A percentile compares a stretch with the other conserved stretches of the same genome.
These are phyloP conservation scores for Tephrocybe sp. DNA, from an alignment of 768 basidiomycete species.

Conservation along the genomic window DNA sequence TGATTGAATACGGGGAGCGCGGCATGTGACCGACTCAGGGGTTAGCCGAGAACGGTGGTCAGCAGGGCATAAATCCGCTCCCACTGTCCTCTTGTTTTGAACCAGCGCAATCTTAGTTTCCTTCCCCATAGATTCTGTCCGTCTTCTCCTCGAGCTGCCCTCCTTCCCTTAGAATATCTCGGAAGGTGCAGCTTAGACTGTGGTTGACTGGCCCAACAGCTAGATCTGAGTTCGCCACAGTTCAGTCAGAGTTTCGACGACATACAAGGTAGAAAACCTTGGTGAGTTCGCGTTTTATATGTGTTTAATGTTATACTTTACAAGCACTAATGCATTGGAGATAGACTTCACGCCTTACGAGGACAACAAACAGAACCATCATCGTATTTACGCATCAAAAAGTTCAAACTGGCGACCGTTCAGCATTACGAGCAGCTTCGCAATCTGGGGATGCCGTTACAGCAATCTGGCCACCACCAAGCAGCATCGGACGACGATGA, in stretches of 20 bases:
- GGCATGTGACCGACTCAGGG: conserved; percentile 28
- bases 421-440: conserved; percentile 23
- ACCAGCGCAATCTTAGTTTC: conserved; percentile 16
- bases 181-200: conserved; percentile 13
- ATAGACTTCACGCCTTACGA: conserved; percentile 7
- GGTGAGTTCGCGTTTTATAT: conserved; percentile 12
- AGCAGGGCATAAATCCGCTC: conserved; percentile 26
- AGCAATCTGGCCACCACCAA: conserved; percentile 29
- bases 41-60: conserved; percentile 21
- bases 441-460: conserved; percentile 26
- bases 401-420: conserved; percentile 22
- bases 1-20: conserved; percentile 8
- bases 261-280: conserved; percentile 12
- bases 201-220: conserved; percentile 4
- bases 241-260: conserved; percentile 19
- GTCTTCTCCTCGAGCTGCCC: conserved; percentile 13
- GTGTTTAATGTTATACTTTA: not conserved
- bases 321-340: conserved; percentile 8
- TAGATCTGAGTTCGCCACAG: conserved; percentile 18
- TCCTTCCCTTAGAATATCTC: conserved; percentile 18
- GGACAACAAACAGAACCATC: conserved; percentile 13
- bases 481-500: conserved; percentile 49
- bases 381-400: conserved; percentile 16
- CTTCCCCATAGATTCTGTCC: conserved; percentile 22
- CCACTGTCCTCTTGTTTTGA: conserved; percentile 22